Evolutionary conservation across 129 eudicot species (phyloP), one percentile per base, ranked within the genome.

Genomic region (Artemisia annua): DNA sequence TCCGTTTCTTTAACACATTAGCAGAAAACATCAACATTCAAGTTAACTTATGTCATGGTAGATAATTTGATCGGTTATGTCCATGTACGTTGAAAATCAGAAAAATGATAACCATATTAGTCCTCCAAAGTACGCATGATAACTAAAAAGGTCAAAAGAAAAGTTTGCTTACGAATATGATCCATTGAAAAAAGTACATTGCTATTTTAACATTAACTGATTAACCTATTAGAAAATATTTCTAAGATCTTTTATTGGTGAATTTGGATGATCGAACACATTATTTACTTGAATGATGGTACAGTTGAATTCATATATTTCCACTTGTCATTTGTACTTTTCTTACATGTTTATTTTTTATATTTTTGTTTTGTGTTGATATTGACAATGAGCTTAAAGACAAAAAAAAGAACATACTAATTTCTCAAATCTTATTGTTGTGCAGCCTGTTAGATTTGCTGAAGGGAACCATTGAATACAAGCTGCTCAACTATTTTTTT

Each of bases 231-330:
- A 6, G 7, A 6, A 6, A 32, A 32, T 4, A 1, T 4, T 32
- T 32, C 7, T 32, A 32, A 32, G 43, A 32, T 6, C 7, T 52
- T 43, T 14, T 20, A 1, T 43, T 13, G 54, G 46, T 71, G 7
- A 7, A 57, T 43, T 35, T 16, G 1, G 39, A 55, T 12, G 19
- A 35, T 39, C 15, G 43, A 56, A 19, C 54, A 71, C 44, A 50
- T 14, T 51, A n/a, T 52, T 8, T 69, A 48, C 4, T 52, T 16
- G 62, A 70, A 39, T 64, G 20, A 70, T 5, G 13, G 7, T 19
- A 48, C 19, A 17, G 35, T 35, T 55, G 65, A 15, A 67, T 67
- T 67, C 39, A 18, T 66, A 55, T 66, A 44, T 43, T 32, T 32
- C 24, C 24, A 35, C 70, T 43, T 49, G 44, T 48, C 59, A 14